These are phyloP conservation scores for Leucosporidium yakuticum DNA, from an alignment of 768 basidiomycete genomes.

Conservation along the genomic window DNA sequence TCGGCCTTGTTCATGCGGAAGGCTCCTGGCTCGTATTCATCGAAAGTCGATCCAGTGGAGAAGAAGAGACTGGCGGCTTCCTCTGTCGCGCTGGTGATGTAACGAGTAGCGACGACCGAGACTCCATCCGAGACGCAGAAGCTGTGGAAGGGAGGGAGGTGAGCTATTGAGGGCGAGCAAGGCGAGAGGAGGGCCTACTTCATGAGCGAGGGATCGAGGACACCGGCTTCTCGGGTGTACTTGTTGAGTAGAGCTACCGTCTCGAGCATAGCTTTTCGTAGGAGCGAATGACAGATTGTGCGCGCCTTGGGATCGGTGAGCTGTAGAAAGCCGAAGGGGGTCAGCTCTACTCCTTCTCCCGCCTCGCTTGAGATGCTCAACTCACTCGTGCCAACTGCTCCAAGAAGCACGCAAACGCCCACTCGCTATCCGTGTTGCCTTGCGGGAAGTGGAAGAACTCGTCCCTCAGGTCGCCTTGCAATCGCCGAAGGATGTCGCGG, in stretches of 20 bases:
- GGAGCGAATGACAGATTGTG: slow-evolving; percentile 61
- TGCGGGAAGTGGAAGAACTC: slow-evolving; percentile 77
- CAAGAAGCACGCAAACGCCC: slow-evolving; percentile 88
- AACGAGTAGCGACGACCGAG: slow-evolving; percentile 86
- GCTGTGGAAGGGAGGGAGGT: slow-evolving; percentile 75
- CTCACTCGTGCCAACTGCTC: slow-evolving; percentile 37
- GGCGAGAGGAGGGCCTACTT: slow-evolving; percentile 12
- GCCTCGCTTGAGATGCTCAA: too few species aligned
- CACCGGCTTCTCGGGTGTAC: slow-evolving; percentile 52
- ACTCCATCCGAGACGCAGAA: slow-evolving; percentile 95
- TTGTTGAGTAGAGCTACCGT: slow-evolving; percentile 74
- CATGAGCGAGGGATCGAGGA: slow-evolving; percentile 52
- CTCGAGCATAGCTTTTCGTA: slow-evolving; percentile 80
- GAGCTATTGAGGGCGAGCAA: not conserved
- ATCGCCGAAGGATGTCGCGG: slow-evolving; percentile 43
- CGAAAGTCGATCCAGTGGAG: slow-evolving; percentile 70
- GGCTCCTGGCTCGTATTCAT: slow-evolving; percentile 78
- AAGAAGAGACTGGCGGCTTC: slow-evolving; percentile 76
- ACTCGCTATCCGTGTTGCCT: slow-evolving; percentile 97
- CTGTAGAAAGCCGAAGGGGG: slow-evolving; percentile 47
- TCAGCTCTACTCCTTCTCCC: not conserved
- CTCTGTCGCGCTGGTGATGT: slow-evolving; percentile 83
- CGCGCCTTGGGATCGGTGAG: slow-evolving; percentile 71
- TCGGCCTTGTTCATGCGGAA: slow-evolving; percentile 85
- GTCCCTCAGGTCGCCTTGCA: slow-evolving; percentile 63